Percentiles rank a stretch among this genome's conserved stretches.
These are phyloP conservation scores for Mollisiaceae sp. DNA, from an alignment of 2,329 filamentous ascomycete species.

Conservation along the genomic window DNA sequence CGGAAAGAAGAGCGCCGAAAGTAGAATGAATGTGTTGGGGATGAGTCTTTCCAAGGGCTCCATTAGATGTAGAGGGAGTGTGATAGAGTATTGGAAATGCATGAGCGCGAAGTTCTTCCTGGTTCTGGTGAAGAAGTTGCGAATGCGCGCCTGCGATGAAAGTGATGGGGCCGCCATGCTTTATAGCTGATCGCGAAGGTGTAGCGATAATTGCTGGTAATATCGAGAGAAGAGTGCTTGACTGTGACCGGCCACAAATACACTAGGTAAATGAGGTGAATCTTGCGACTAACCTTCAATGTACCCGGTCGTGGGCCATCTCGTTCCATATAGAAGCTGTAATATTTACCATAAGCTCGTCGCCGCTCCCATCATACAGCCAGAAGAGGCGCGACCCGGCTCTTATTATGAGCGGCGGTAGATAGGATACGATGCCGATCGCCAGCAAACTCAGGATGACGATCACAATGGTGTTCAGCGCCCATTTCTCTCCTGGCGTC, in stretches of 20 bases:
- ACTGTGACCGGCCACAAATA: background rate
- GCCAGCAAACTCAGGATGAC: conserved; percentile 18
- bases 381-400: conserved; percentile 15
- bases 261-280: background rate
- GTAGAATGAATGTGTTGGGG: background rate
- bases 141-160: background rate
- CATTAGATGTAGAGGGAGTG: background rate
- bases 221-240: background rate
- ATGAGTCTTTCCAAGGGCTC: background rate
- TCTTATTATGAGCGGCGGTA: conserved; percentile 16
- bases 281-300: conserved; percentile 1
- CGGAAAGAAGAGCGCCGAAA: background rate
- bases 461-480: conserved; percentile 48
- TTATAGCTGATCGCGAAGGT: background rate
- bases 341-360: conserved; percentile 14
- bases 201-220: background rate
- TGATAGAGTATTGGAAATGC: background rate
- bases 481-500: conserved; percentile 49
- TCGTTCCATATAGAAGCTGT: conserved; percentile 4
- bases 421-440: conserved; percentile 17
- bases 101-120: background rate
- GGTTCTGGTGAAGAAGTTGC: background rate
- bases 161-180: background rate
- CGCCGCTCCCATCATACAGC: conserved; percentile 14
- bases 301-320: background rate